Base-by-base conservation (phyloP, 2,329 filamentous ascomycete genomes). In the Calonectria hawksworthii region DNA sequence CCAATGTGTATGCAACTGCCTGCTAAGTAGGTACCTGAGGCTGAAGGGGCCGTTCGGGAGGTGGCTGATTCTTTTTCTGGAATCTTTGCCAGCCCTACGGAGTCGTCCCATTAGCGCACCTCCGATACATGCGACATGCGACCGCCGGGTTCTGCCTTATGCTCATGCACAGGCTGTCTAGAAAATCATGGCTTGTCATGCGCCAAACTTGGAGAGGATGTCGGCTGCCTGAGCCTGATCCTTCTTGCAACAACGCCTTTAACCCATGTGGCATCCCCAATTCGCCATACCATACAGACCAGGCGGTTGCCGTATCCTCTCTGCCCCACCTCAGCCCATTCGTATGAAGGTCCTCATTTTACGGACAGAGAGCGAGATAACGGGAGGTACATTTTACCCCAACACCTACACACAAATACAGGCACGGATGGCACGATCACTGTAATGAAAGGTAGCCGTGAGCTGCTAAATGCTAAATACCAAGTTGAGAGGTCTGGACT, bases 11-110 rank as follows among this genome's bases (percentile, higher is more conserved):
- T 38, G n/a, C 32, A 56, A 56, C 44, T 73, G 70, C 65, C 65
- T 68, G 32, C 44, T 23, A 23, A 32, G 23, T 34, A 23, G 32
- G 23, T 47, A 47, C 36, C 61, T 44, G 34, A 50, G 66, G 65
- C 66, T 68, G 41, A 30, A 30, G 38, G 34, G 59, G 26, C 50
- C 47, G 10, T 68, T 52, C 34, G 28, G 50, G n/a, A 21, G 13
- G 34, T 70, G 59, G 71, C 66, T 73, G 47, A 52, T 61, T 61
- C 44, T 30, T 72, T 47, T 73, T 73, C 66, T 73, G 36, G 65
- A 73, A 73, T 73, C 44, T 47, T 61, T 38, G 64, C 51, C 63
- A 68, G 70, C 70, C 63, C 34, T 61, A 61, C 21, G 34, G 56
- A 38, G 56, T 26, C 30, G 8, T 38, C 32, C 14, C 61, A 50